Evolutionary conservation across 345 rosid species (phyloP).

Genomic region (Limnanthes douglasii): DNA sequence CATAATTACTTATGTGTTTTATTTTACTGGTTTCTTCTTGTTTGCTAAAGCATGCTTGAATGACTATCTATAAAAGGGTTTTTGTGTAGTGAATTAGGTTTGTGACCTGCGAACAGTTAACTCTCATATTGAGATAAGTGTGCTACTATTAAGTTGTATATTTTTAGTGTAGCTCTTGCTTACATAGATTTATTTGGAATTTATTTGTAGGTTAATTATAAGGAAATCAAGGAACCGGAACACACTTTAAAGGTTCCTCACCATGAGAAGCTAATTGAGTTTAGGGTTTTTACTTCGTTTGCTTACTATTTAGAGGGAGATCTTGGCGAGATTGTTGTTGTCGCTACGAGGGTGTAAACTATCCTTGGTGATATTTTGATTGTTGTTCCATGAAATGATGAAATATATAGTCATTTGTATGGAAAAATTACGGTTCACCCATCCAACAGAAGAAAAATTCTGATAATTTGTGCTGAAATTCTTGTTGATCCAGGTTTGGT

Average conservation of each 20-base stretch:
- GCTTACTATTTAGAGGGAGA: constrained; percentile 79
- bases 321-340: constrained; percentile 82
- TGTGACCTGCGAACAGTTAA: constrained; percentile 70
- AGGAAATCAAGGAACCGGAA: constrained; percentile 57
- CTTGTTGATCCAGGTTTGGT: constrained; percentile 85
- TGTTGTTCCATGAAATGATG: constrained; percentile 83
- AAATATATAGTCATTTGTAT: constrained; percentile 68
- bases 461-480: constrained; percentile 53
- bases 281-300: constrained; percentile 83
- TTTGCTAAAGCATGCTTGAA: too few relatives aligned
- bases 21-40: too few relatives aligned
- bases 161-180: constrained; percentile 6
- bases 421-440: constrained; percentile 86
- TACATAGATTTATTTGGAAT: constrained; percentile 10
- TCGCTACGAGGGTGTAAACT: constrained; percentile 93
- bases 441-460: constrained; percentile 77
- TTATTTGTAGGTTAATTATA: constrained; percentile 74
- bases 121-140: constrained; percentile 74
- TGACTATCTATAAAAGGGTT: constrained; percentile 73
- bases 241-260: constrained; percentile 59
- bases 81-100: constrained; percentile 87
- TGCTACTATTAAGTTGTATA: constrained; percentile 6
- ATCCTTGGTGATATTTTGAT: constrained; percentile 97
- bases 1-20: too few relatives aligned
- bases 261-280: constrained; percentile 72